Base-by-base conservation (phyloP, 768 basidiomycete species). In the Suillus subalutaceus region DNA sequence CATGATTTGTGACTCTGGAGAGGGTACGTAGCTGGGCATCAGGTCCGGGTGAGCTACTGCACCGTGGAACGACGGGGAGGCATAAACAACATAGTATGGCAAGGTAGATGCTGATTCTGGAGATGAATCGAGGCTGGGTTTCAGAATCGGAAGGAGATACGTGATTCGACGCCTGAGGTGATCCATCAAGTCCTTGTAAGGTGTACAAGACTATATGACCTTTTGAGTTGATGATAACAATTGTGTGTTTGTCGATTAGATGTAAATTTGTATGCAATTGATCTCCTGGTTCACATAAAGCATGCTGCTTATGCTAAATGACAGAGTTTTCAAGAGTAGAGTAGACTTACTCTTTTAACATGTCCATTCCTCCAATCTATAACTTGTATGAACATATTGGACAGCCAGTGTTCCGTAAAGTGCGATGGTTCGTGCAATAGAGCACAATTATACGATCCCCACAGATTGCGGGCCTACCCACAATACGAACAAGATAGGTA, bases 321-420 rank as follows among this genome's bases (percentile, higher is more conserved):
- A n/a, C 13, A 38, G 37, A 23, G 6, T 23, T 23, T 38, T 38
- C 7, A 38, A 38, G n/a, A 38, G n/a, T 9, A 58, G n/a, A 38
- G n/a, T 16, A n/a, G n/a, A 58, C 57, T 58, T 38, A 58, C 37
- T 37, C n/a, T 38, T 38, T 38, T 16, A 6, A 38, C n/a, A 23
- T 38, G 37, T 23, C 57, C 57, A 38, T 38, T 58, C 35, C 37
- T 58, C 37, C 57, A 58, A 38, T 38, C 57, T n/a, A 58, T 58
- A 7, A 58, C 37, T 58, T 38, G 57, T 23, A 58, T 58, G 37
- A n/a, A 58, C 13, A 58, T 41, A 16, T 41, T 37, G 55, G 35
- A 6, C 3, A 10, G n/a, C n/a, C 20, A 12, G 6, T 35, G 20
- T 56, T 10, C 18, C 9, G 6, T 18, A 10, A 37, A 13, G 20